phyloP scores from a whole-genome alignment of 495 filamentous ascomycete species.

The Penicillium cosmopolitanum region DNA sequence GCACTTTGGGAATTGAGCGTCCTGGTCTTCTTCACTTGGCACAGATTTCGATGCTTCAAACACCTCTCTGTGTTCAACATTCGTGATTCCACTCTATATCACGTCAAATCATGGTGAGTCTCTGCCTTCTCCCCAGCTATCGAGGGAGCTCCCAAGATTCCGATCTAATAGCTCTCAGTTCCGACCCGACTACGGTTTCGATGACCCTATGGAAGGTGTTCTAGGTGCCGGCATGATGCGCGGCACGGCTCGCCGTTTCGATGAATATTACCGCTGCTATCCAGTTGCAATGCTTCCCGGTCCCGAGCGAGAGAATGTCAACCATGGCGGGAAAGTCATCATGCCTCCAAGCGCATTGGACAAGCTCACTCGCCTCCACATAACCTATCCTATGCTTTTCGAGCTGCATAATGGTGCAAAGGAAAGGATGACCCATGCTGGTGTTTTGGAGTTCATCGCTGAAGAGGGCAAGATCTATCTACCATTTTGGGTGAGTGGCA shows the following conservation, averaged over 20 bases:
- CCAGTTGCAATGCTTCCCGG: slow-evolving; percentile 94
- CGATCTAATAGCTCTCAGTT: slow-evolving; percentile 43
- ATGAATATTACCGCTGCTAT: slow-evolving; percentile 97
- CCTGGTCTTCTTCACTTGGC: not conserved
- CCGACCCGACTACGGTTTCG: slow-evolving; percentile 57
- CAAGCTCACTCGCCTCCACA: slow-evolving; percentile 93
- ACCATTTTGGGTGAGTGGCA: slow-evolving; percentile 80
- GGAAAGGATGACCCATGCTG: slow-evolving; percentile 80
- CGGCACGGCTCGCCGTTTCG: slow-evolving; percentile 69
- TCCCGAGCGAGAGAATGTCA: slow-evolving; percentile 83
- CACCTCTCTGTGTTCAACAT: not conserved
- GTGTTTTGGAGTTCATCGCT: slow-evolving; percentile 95
- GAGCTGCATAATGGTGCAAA: slow-evolving; percentile 87
- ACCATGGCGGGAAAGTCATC: slow-evolving; percentile 96
- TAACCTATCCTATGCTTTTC: slow-evolving; percentile 96
- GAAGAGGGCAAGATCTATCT: slow-evolving; percentile 97
- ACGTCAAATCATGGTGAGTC: slow-evolving; percentile 32
- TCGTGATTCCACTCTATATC: not conserved
- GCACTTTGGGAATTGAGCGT: not conserved
- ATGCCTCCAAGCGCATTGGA: slow-evolving; percentile 93
- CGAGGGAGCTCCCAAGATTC: not conserved
- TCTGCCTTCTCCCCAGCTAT: not conserved
- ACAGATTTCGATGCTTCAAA: slow-evolving; percentile 1
- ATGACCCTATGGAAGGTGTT: slow-evolving; percentile 59
- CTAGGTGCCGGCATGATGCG: slow-evolving; percentile 47